Evolutionary conservation across 495 filamentous ascomycete genomes (phyloP), one percentile per base, ranked within the genome.

Genomic region (Peziza echinospora): DNA sequence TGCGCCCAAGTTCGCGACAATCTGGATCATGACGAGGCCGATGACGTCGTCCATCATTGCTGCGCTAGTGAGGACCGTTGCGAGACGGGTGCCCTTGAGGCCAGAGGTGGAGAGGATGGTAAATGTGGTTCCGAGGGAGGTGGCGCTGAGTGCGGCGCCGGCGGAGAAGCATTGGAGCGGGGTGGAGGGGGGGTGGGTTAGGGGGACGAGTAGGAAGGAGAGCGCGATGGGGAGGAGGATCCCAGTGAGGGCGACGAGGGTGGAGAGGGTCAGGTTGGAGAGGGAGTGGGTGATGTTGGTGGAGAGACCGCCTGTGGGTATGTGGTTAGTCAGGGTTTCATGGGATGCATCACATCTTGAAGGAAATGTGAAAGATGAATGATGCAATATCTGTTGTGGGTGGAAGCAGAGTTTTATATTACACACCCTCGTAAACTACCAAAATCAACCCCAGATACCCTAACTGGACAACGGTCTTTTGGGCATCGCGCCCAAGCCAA

Each of bases 1-100:
- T 9, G 40, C 47, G 7, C 70, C 69, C 21, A 71, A 59, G 10
- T 63, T 64, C 6, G 68, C 62, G 10, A 64, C 46, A 30, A 75
- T 64, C 52, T 82, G 73, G 17, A 84, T 75, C 70, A 87, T 78
- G 1, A 89, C 71, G n/a, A 89, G 61, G 0, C 82, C 82, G 13
- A 80, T 68, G 1, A 89, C 78, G 63, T 87, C 83, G 60, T 89
- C 83, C 53, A 92, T 68, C 70, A 89, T 79, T 17, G 81, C 84
- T 3, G 79, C 80, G 47, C 72, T 75, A 8, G 70, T 68, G 0
- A 84, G 69, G 0, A 89, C 76, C 0, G 71, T 70, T 0, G 82
- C 83, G 1, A 86, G 60, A 3, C 78, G 67, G 1, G 77, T 82
- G 3, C 65, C 58, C 19, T 66, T 64, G 13, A 57, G 43, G 9